phyloP scores from a whole-genome alignment of 2,329 filamentous ascomycete genomes.

The Podosphaera aphanis region DNA sequence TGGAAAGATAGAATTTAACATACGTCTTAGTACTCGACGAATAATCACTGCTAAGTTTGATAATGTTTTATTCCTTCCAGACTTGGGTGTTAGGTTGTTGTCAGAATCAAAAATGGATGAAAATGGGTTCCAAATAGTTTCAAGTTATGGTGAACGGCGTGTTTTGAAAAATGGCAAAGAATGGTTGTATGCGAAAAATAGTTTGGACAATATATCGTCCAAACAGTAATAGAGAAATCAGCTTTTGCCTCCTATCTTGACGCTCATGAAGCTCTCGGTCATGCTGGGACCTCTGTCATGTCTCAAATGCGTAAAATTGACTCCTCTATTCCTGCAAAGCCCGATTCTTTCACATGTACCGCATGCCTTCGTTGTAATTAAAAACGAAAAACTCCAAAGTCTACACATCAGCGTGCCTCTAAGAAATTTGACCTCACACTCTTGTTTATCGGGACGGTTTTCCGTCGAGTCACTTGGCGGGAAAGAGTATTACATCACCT shows the following conservation, averaged over 20 bases:
- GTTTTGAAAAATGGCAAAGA: background rate
- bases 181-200: background rate
- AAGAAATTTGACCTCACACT: conserved; percentile 1
- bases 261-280: background rate
- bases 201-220: background rate
- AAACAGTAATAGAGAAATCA: background rate
- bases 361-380: background rate
- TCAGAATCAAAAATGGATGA: conserved; percentile 1
- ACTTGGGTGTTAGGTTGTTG: background rate
- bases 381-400: background rate
- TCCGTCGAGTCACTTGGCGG: conserved; percentile 1
- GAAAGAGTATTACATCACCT: background rate
- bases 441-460: background rate
- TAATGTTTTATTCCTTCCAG: background rate
- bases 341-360: background rate
- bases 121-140: background rate
- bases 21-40: background rate
- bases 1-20: no score
- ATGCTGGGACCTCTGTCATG: conserved; percentile 1
- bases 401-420: background rate
- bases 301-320: background rate
- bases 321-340: background rate
- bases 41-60: background rate
- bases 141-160: background rate
- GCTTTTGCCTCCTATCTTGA: conserved; percentile 1